These are phyloP conservation scores for Calocybe indica DNA, from an alignment of 768 basidiomycete genomes.

Conservation along the genomic window DNA sequence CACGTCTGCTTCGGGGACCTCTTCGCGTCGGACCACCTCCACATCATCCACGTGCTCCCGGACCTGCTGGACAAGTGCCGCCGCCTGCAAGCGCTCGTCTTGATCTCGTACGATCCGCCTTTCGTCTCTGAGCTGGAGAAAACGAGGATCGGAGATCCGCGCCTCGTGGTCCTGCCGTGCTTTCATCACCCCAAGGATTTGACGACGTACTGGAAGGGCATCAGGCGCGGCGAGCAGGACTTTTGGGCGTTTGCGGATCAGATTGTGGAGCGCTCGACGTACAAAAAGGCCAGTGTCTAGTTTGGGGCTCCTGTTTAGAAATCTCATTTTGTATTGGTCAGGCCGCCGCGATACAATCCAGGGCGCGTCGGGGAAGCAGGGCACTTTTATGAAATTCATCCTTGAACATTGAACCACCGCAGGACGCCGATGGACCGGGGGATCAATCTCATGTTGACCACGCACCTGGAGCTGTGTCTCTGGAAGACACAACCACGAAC, in stretches of 20 bases:
- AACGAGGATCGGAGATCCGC: slow-evolving; percentile 15
- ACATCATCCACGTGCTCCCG: slow-evolving; percentile 14
- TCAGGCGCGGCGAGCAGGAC: slow-evolving; percentile 17
- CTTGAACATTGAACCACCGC: too few relatives aligned
- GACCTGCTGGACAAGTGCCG: slow-evolving; percentile 11
- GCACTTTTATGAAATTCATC: too few relatives aligned
- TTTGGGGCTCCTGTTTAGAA: too few relatives aligned
- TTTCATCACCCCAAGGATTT: slow-evolving; percentile 16
- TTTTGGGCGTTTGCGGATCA: slow-evolving; percentile 22
- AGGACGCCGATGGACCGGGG: too few relatives aligned
- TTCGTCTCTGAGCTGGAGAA: slow-evolving; percentile 12
- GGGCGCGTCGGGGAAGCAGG: too few relatives aligned
- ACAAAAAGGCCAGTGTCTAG: too few relatives aligned
- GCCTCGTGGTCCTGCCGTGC: slow-evolving; percentile 18
- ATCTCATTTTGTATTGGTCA: too few relatives aligned
- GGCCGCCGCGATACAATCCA: too few relatives aligned
- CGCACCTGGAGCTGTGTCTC: too few relatives aligned
- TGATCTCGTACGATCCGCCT: slow-evolving; percentile 16
- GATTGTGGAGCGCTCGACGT: background rate
- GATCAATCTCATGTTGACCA: too few relatives aligned
- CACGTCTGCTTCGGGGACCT: slow-evolving; percentile 26
- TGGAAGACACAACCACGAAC: too few relatives aligned
- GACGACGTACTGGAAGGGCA: slow-evolving; percentile 19
- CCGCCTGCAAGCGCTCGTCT: slow-evolving; percentile 16
- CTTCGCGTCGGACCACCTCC: slow-evolving; percentile 6